Evolutionary conservation across 441 rosid species (phyloP), one percentile per base, ranked within the genome.

Genomic region (Biscutella laevigata): DNA sequence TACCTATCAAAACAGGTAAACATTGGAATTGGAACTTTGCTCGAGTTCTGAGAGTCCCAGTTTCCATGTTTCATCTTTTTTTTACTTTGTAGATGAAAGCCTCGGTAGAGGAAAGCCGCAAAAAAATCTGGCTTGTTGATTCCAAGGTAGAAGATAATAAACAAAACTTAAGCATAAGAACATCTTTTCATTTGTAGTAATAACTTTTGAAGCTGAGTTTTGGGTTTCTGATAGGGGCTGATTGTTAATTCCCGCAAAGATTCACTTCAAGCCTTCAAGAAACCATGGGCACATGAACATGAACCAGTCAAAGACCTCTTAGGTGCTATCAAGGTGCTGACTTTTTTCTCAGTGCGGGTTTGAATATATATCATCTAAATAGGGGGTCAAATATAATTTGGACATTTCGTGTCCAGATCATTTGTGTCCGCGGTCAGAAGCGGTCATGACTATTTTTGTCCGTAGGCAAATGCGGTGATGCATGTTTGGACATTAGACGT

Each of bases 61-160:
- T 6, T 15, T 34, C 32, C 35, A 1, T 16, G 6, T 30, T 20
- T 42, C 33, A 14, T 61, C 4, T 41, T 44, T 51, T 13, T 30
- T 42, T 34, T 56, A 56, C 74, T n/a, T n/a, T n/a, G n/a, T n/a
- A 84, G 95, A 77, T 81, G 58, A 67, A 81, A 51, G 55, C 67
- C 68, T 73, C 85, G 1, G 25, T 83, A 20, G 94, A 83, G 69
- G 95, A 82, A 72, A 66, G 90, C 29, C 88, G 86, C 38, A 81
- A 83, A 75, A 81, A 82, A 66, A 73, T 88, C n/a, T 88, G 97
- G 97, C 95, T 88, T 25, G 95, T 88, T 55, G 97, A 88, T 62
- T 88, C 97, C 20, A 83, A 83, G 94, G 94, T 86, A 71, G 54
- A 50, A 36, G 6, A 14, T 8, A 11, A 7, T 16, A 22, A 2